Evolutionary conservation across 2,329 filamentous ascomycete genomes (phyloP).

Genomic region (Curvularia sp.): DNA sequence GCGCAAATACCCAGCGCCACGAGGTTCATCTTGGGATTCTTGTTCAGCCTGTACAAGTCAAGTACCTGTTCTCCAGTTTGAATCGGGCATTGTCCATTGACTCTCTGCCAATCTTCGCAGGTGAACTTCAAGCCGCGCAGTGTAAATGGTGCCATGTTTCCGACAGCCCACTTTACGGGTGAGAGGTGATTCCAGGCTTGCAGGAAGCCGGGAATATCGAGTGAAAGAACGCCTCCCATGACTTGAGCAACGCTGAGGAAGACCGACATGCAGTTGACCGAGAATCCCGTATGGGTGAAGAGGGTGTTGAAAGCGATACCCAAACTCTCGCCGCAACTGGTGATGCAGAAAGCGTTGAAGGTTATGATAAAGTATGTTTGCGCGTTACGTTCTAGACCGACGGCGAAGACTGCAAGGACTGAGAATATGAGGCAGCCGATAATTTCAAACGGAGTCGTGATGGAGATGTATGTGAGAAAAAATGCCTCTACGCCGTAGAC

Average conservation of each 20-base stretch:
- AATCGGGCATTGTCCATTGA: conserved; percentile 70
- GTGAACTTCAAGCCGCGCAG: conserved; percentile 68
- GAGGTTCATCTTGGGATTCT: conserved; percentile 67
- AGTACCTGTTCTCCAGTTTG: conserved; percentile 72
- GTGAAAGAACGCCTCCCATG: conserved; percentile 57
- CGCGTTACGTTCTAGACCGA: conserved; percentile 68
- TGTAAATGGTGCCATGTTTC: conserved; percentile 71
- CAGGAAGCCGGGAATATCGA: conserved; percentile 15
- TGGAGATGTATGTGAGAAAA: conserved; percentile 71
- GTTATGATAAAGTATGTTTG: conserved; percentile 71
- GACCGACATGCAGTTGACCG: conserved; percentile 74
- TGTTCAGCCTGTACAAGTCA: conserved; percentile 70
- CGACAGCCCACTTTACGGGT: conserved; percentile 73
- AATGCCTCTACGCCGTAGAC: conserved; percentile 77
- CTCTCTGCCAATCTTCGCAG: conserved; percentile 66
- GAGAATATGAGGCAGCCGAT: conserved; percentile 70
- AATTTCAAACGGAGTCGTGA: conserved; percentile 77
- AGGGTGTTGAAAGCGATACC: conserved; percentile 84
- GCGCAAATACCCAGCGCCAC: conserved; percentile 69
- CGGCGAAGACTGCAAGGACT: conserved; percentile 68
- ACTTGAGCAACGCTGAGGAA: conserved; percentile 74
- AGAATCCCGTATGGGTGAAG: conserved; percentile 77
- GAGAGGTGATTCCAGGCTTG: conserved; percentile 72
- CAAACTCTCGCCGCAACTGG: conserved; percentile 75
- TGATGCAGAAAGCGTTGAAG: conserved; percentile 75